phyloP scores from a whole-genome alignment of 2,329 filamentous ascomycete genomes.

The Leptographium radiaticola region DNA sequence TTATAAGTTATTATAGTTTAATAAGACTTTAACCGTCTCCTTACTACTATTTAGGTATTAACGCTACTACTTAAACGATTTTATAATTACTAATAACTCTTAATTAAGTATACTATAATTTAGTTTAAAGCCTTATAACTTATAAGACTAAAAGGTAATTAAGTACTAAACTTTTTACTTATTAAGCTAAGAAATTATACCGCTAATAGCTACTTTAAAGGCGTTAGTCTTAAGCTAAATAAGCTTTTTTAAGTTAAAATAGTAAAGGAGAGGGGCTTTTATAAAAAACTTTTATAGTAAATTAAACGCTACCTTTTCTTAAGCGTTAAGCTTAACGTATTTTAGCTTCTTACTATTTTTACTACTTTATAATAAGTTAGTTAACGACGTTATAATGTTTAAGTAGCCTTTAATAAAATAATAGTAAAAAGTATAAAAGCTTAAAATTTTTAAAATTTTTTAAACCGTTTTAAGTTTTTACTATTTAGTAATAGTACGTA shows the following conservation, averaged over 20 bases:
- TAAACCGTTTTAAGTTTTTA: not conserved
- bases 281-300: not conserved
- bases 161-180: not conserved
- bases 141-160: not conserved
- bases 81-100: not conserved
- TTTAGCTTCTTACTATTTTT: not conserved
- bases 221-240: not conserved
- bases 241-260: not conserved
- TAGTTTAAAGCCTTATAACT: not conserved
- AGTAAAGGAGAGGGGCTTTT: not conserved
- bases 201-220: not conserved
- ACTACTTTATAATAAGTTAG: not conserved
- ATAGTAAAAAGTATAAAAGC: not conserved
- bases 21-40: not conserved
- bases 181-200: not conserved
- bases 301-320: not conserved
- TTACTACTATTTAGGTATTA: not conserved
- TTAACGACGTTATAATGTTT: not conserved
- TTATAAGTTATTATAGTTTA: not conserved
- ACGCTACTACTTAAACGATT: not conserved
- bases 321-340: not conserved
- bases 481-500: not conserved
- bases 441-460: not conserved
- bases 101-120: not conserved
- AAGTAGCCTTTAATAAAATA: not conserved